Base-by-base conservation (phyloP, 140 eudicot genomes). In the Cichorium intybus region DNA sequence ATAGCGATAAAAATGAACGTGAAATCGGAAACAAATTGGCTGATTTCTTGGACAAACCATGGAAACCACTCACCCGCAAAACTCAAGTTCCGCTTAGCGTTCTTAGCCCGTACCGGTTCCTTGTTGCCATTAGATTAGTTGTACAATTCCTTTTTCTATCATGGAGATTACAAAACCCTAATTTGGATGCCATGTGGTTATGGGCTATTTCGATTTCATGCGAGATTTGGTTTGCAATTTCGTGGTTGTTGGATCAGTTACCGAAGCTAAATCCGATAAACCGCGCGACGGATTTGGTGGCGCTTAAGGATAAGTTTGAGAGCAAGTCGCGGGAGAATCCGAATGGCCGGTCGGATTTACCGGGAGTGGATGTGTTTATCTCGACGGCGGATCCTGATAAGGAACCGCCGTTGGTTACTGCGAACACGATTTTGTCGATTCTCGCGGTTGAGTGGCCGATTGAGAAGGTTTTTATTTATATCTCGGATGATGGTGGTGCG, bases 301-400 rank as follows among this genome's bases (percentile, higher is more conserved):
- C 95, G 12, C 83, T 92, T 0, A 81, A 75, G 21, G 95, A 85
- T n/a, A 92, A 92, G 78, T 92, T 92, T 28, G 99, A 92, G 76
- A 24, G 85, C 3, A 71, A 82, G 17, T 78, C 92, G 26, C 73
- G 84, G 0, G 10, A 69, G 1, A 92, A 92, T 18, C 98, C 98
- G 3, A 47, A 61, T 1, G 99, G 99, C 14, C 84, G 93, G 16
- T 92, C 99, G 16, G 99, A 92, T 64, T 89, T 92, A 31, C 99
- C 99, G 0, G 96, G 99, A 2, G 70, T 92, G 0, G 99, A 92
- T 45, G 75, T 92, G 7, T 92, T 88, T 75, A 80, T 92, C 54
- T 88, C 99, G 11, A 92, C 99, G 0, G 97, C 97, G 10, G 99
- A 92, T 46, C 96, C 99, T 0, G 99, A 92, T 11, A 92, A 88